phyloP scores from a whole-genome alignment of 1,139 yeast genomes.

The Sugiyamaella castrensis region DNA sequence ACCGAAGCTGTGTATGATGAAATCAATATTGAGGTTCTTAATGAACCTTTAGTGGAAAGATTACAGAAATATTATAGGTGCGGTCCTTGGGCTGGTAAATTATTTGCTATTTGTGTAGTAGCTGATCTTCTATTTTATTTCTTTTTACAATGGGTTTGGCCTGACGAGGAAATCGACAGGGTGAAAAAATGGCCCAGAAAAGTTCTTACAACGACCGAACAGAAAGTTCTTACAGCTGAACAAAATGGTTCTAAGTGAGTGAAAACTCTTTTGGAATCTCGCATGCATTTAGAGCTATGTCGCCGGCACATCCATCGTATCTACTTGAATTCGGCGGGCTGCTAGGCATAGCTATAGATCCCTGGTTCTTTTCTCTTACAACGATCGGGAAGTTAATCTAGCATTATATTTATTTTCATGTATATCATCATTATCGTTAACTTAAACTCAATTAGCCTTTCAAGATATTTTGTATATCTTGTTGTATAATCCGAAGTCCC shows the following conservation, averaged over 20 bases:
- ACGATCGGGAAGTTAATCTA: neutral
- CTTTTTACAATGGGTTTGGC: conserved; percentile 68
- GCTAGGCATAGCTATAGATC: no score
- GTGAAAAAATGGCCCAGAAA: conserved; percentile 73
- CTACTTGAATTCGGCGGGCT: no score
- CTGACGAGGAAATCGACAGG: conserved; percentile 61
- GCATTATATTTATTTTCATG: conserved; percentile 5
- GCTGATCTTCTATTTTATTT: conserved; percentile 69
- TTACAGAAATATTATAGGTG: conserved; percentile 64
- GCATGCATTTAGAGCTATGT: no score
- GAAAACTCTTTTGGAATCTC: no score
- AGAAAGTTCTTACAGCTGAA: neutral
- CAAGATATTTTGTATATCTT: conserved; percentile 1
- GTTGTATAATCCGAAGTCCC: conserved; percentile 10
- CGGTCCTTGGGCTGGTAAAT: conserved; percentile 81
- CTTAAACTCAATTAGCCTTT: neutral
- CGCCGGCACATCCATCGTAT: no score
- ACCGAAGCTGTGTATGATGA: conserved; percentile 76
- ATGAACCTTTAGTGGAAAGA: conserved; percentile 51
- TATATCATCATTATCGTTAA: conserved; percentile 1
- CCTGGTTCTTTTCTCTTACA: no score
- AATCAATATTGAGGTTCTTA: conserved; percentile 43
- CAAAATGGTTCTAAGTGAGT: no score
- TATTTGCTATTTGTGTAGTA: conserved; percentile 73
- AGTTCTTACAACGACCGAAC: neutral